A percentile compares a stretch with the other conserved stretches of the same genome.
Evolutionary conservation across 257 asterid species (phyloP).

Genomic region (Scutellaria baicalensis): DNA sequence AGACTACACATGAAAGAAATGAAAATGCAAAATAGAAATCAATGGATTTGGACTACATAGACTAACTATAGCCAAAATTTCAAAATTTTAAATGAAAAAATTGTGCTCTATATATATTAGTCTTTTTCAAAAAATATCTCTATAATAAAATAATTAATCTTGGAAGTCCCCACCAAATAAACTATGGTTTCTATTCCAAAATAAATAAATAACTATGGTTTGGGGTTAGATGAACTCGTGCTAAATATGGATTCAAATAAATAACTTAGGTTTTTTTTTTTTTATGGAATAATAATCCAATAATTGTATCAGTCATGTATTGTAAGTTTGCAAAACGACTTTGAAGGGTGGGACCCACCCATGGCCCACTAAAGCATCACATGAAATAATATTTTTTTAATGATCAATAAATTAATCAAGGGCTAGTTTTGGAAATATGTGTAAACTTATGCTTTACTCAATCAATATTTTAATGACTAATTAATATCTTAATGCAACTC

Average conservation of each 20-base stretch:
- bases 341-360: constrained; percentile 18
- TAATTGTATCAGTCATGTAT: not conserved
- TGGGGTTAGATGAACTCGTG: constrained; percentile 13
- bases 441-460: constrained; percentile 21
- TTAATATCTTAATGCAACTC: constrained; percentile 6
- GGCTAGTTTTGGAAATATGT: constrained; percentile 20
- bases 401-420: not conserved
- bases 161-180: not conserved
- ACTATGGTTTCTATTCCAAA: not conserved
- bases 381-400: not conserved
- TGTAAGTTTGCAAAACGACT: constrained; percentile 3
- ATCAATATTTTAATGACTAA: not conserved
- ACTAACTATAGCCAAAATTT: too few species aligned
- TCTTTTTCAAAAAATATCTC: too few species aligned
- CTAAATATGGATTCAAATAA: not conserved
- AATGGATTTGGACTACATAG: too few species aligned
- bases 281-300: not conserved
- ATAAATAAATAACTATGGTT: not conserved
- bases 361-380: not conserved
- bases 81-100: too few species aligned
- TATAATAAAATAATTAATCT: not conserved
- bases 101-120: too few species aligned
- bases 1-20: too few species aligned
- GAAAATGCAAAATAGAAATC: too few species aligned
- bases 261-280: too few species aligned